Percentiles rank a stretch among this genome's conserved stretches.
Evolutionary conservation across 768 basidiomycete species (phyloP).

Genomic region (Neoboletus subvelutipes): DNA sequence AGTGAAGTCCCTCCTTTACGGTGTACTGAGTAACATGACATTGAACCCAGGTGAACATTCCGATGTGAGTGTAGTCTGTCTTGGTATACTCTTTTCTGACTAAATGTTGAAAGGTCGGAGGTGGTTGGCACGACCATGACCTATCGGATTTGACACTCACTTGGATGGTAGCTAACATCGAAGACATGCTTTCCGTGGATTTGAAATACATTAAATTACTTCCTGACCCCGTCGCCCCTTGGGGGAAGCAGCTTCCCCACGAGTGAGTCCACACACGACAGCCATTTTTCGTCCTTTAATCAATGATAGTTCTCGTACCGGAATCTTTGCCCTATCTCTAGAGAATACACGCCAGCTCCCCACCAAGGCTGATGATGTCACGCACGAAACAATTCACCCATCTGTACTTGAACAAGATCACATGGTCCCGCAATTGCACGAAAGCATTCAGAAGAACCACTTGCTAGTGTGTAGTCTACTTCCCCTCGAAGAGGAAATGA

Average conservation of each 20-base stretch:
- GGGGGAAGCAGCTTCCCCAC: slow-evolving; percentile 64
- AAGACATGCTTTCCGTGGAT: slow-evolving; percentile 56
- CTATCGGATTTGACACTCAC: slow-evolving; percentile 60
- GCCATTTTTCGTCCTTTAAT: background rate
- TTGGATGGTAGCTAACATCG: slow-evolving; percentile 66
- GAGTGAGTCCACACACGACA: slow-evolving; percentile 42
- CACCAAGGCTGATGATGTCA: slow-evolving; percentile 40
- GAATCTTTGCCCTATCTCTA: slow-evolving; percentile 51
- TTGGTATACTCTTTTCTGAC: background rate
- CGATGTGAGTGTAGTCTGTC: slow-evolving; percentile 11
- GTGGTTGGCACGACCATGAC: slow-evolving; percentile 68
- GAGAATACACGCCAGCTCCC: slow-evolving; percentile 50
- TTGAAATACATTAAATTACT: slow-evolving; percentile 49
- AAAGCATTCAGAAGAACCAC: slow-evolving; percentile 42
- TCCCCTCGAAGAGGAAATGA: slow-evolving; percentile 54
- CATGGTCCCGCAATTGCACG: slow-evolving; percentile 35
- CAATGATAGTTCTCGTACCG: slow-evolving; percentile 45
- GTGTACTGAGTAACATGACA: slow-evolving; percentile 5
- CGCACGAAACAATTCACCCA: slow-evolving; percentile 60
- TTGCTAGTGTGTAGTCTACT: slow-evolving; percentile 43
- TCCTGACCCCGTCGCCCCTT: slow-evolving; percentile 50
- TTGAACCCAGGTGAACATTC: slow-evolving; percentile 29
- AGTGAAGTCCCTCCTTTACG: slow-evolving; percentile 10
- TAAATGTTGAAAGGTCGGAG: slow-evolving; percentile 51
- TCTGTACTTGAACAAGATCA: slow-evolving; percentile 52